Base-by-base conservation (phyloP, 768 basidiomycete genomes). In the Russula abietina region DNA sequence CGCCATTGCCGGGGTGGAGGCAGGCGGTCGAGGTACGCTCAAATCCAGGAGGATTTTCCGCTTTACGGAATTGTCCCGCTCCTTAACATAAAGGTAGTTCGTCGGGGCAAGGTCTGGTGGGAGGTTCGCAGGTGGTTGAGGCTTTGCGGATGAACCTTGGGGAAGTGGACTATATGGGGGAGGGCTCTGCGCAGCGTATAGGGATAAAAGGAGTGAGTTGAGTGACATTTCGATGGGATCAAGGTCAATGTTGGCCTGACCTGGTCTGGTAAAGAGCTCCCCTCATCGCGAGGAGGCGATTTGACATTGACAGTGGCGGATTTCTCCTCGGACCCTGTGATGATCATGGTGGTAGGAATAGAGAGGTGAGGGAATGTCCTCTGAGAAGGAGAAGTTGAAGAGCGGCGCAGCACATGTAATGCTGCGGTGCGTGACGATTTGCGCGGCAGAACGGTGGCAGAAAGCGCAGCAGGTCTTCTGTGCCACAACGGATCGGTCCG, bases 71-170 rank as follows among this genome's bases (percentile, higher is more conserved):
- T n/a, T 19, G 48, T 64, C 24, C 41, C 45, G 55, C 32, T 64
- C 63, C 32, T 45, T 60, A 30, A 64, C 17, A 32, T 60, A 39
- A 16, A 60, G 22, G 17, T 60, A 60, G 43, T 64, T 64, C n/a
- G 58, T 38, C 14, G 63, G 48, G 12, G 63, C 30, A n/a, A 64
- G 58, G 9, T 60, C 24, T 22, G 54, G 58, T 22, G 59, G 48
- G 32, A 26, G 3, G 2, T 7, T 38, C 12, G 12, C 9, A 43
- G 45, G 45, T 16, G 28, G 30, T 7, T 17, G 19, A 28, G 43
- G 41, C 7, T 33, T 10, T 3, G 14, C 1, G 38, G 57, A 45
- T 45, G 58, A 22, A n/a, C 48, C 33, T 30, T 43, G 3, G 0
- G 39, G 24, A 9, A 9, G n/a, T 8, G 53, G 19, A n/a, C 24